Evolutionary conservation across 2,329 filamentous ascomycete species (phyloP).

Genomic region (Aspergillus chevalieri): DNA sequence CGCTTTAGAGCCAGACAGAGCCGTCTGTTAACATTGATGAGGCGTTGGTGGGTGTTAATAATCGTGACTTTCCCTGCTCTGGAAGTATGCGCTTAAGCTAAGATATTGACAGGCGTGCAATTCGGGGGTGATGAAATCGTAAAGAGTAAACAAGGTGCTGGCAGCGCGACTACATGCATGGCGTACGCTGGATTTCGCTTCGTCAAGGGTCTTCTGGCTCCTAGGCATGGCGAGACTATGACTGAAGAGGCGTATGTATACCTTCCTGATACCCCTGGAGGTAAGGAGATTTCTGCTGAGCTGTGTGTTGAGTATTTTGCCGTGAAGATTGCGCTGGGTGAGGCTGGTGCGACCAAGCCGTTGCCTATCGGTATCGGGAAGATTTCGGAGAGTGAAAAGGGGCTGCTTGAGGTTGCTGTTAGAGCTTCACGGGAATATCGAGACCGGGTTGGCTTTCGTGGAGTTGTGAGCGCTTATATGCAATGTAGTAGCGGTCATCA

Average conservation of each 20-base stretch:
- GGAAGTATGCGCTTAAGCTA: no score
- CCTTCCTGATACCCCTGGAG: constrained; percentile 2
- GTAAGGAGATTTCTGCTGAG: constrained; percentile 3
- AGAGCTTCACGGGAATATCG: constrained; percentile 5
- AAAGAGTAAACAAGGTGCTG: constrained; percentile 4
- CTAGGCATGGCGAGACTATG: neutral
- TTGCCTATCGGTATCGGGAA: constrained; percentile 5
- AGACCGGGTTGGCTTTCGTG: constrained; percentile 6
- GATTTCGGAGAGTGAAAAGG: constrained; percentile 4
- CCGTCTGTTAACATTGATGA: constrained; percentile 1
- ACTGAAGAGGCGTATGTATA: constrained; percentile 5
- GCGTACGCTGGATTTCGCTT: constrained; percentile 6
- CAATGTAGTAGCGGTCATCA: no score
- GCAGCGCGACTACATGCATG: constrained; percentile 6
- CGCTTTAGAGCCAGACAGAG: constrained; percentile 3
- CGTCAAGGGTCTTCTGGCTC: constrained; percentile 1
- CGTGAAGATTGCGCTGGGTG: constrained; percentile 4
- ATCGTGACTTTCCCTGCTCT: neutral
- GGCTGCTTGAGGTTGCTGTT: constrained; percentile 4
- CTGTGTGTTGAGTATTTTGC: constrained; percentile 7
- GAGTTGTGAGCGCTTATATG: no score
- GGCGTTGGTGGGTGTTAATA: neutral
- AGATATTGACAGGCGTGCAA: constrained; percentile 1
- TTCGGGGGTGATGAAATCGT: constrained; percentile 6
- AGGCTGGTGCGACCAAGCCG: neutral